Conservation (phyloP, 345 rosid genomes). For the Passiflora organensis region DNA sequence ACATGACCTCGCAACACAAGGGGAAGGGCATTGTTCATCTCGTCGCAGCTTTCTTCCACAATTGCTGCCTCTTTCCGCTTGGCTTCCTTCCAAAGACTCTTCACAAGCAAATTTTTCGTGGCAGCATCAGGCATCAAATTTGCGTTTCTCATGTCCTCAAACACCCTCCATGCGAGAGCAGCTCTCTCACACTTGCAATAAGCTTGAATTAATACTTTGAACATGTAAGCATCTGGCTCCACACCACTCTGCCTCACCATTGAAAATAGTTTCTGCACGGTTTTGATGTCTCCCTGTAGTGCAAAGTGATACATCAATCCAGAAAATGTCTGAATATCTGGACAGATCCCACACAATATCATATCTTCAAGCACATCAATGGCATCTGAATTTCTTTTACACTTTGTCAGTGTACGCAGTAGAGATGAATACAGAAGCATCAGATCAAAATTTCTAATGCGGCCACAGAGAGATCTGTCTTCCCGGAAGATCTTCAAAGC, state of each 20-base stretch:
- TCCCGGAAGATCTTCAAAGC: constrained; percentile 69
- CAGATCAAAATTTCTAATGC: constrained; percentile 45
- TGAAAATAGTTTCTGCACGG: constrained; percentile 59
- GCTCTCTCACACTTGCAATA: constrained; percentile 77
- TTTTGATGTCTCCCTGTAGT: constrained; percentile 61
- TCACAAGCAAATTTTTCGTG: constrained; percentile 73
- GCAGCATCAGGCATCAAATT: constrained; percentile 56
- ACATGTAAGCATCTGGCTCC: constrained; percentile 69
- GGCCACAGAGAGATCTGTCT: constrained; percentile 50
- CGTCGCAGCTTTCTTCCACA: constrained; percentile 50
- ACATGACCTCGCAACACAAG: constrained; percentile 55
- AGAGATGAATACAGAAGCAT: constrained; percentile 79
- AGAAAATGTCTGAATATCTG: constrained; percentile 79
- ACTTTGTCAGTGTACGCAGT: constrained; percentile 70
- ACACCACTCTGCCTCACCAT: constrained; percentile 69
- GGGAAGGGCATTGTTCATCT: constrained; percentile 25
- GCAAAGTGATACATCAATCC: constrained; percentile 84
- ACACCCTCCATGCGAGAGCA: constrained; percentile 70
- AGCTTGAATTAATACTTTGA: constrained; percentile 65
- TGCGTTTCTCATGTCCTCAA: constrained; percentile 62
- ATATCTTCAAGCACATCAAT: constrained; percentile 68
- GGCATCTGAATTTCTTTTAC: constrained; percentile 57
- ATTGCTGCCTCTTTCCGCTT: constrained; percentile 76
- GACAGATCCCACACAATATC: constrained; percentile 48
- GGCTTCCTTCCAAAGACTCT: constrained; percentile 91